Conservation (phyloP, 768 basidiomycete species). For the Mycena chlorophos region DNA sequence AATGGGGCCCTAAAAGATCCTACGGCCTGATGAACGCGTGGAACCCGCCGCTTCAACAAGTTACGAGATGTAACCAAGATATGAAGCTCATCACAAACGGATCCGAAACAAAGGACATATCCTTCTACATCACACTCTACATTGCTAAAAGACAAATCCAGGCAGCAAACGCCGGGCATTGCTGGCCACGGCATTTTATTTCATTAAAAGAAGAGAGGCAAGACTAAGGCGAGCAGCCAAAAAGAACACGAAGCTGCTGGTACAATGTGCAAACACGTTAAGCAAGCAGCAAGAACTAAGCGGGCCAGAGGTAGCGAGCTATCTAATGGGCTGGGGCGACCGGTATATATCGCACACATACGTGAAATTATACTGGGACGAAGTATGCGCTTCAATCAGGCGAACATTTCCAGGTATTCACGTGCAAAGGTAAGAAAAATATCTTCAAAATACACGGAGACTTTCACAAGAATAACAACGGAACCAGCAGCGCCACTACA, state of each 20-base stretch:
- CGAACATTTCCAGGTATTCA: slow-evolving; percentile 10
- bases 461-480: not conserved
- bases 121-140: slow-evolving; percentile 41
- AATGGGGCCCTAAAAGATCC: slow-evolving; percentile 28
- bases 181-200: slow-evolving; percentile 29
- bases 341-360: slow-evolving; percentile 31
- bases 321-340: slow-evolving; percentile 43
- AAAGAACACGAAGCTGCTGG: slow-evolving; percentile 26
- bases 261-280: slow-evolving; percentile 25
- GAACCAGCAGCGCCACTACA: no score
- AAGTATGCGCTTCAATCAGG: slow-evolving; percentile 12
- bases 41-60: slow-evolving; percentile 25
- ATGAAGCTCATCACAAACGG: slow-evolving; percentile 36
- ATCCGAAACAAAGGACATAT: slow-evolving; percentile 30
- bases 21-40: slow-evolving; percentile 29
- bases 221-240: slow-evolving; percentile 5
- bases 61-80: no score
- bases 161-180: slow-evolving; percentile 40
- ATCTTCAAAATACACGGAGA: not conserved
- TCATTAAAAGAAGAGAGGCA: slow-evolving; percentile 24
- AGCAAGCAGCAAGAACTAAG: slow-evolving; percentile 28
- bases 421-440: not conserved
- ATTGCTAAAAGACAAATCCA: slow-evolving; percentile 39
- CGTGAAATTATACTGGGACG: slow-evolving; percentile 30
- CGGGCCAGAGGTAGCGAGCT: no score